Base-by-base conservation (phyloP, 148 eudicot species). In the Fagopyrum tataricum region DNA sequence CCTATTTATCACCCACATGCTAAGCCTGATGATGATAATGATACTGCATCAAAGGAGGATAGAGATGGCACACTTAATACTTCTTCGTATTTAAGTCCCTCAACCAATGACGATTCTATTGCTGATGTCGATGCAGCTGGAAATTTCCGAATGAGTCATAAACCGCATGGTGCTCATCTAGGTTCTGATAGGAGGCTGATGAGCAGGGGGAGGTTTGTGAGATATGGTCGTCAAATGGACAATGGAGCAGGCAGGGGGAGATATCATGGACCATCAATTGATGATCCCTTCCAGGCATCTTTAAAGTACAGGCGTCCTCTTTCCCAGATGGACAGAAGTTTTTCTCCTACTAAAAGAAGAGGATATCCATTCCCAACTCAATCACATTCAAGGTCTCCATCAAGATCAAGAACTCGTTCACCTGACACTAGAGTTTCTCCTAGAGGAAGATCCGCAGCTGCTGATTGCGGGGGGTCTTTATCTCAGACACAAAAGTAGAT, bases 341-440 rank as follows among this genome's bases (percentile, higher is more conserved):
- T 72, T 43, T 78, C 79, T 56, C 75, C 79, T 21, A 72, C 6
- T 58, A 71, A 37, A 71, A 75, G 72, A 75, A 66, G 77, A 74
- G 53, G 76, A 7, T 58, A 46, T 24, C 49, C 70, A 58, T 67
- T 39, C 15, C 6, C 69, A 39, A 77, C 78, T 39, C 80, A 73
- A 23, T 72, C 81, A 48, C 79, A 79, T 55, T 77, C 81, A 71
- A 84, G 76, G 69, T 84, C 87, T 62, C 82, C 79, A 74, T 81
- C 84, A 70, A 75, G 75, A 51, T 74, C 84, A 11, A 77, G 84
- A 66, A 79, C 81, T 74, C 85, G 85, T 43, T 84, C 87, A 71
- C 87, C 85, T 31, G 44, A 75, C 44, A 39, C 75, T 24, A 73
- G 83, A 78, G 71, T 75, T 72, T 31, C 37, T 31, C 37, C 37